Base-by-base conservation (phyloP, 2,329 filamentous ascomycete genomes). In the Plectosphaerella sp. region DNA sequence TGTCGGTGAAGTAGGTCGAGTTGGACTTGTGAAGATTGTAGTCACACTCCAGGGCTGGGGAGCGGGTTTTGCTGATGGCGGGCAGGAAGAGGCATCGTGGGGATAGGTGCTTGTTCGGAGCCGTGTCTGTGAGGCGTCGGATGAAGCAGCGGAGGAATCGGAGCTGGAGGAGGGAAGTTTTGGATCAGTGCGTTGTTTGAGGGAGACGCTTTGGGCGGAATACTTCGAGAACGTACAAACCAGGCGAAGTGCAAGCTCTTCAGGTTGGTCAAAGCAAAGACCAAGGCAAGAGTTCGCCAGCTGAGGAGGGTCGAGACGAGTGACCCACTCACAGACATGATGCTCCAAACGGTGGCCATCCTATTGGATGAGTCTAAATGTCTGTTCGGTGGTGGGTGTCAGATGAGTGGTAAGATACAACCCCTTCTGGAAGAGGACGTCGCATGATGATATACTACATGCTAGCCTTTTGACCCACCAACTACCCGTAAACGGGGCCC, bases 21-120 rank as follows among this genome's bases (percentile, higher is more conserved):
- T 91, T 90, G 54, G 84, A 86, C 67, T 92, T 91, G 77, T 92
- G 88, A 41, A 91, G 65, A 72, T 94, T 93, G 74, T 91, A 90
- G 72, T 96, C 92, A 61, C 86, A 89, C 70, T 96, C 91, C 58
- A 89, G 77, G 48, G 88, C 71, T 1, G 88, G 81, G 14, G 86
- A 82, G 61, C 84, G 82, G 5, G 86, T 83, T 35, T 76, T 74
- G 12, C 85, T 83, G 51, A 89, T 82, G 47, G 54, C 54, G 58
- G 66, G 68, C 58, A 69, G 67, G 62, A 72, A 72, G 42, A 72
- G 63, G 22, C 68, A 59, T 4, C 59, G 59, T 33, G 58, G 61
- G 25, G 61, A 58, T 6, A 67, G 59, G 0, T 61, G 58, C 9
- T 58, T 56, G 28, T 52, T 47, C 52, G 60, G 52, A 51, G 60